Percentiles rank a stretch among this genome's conserved stretches.
phyloP scores from a whole-genome alignment of 176 grass and related monocot genomes.

The Oryza rufipogon region DNA sequence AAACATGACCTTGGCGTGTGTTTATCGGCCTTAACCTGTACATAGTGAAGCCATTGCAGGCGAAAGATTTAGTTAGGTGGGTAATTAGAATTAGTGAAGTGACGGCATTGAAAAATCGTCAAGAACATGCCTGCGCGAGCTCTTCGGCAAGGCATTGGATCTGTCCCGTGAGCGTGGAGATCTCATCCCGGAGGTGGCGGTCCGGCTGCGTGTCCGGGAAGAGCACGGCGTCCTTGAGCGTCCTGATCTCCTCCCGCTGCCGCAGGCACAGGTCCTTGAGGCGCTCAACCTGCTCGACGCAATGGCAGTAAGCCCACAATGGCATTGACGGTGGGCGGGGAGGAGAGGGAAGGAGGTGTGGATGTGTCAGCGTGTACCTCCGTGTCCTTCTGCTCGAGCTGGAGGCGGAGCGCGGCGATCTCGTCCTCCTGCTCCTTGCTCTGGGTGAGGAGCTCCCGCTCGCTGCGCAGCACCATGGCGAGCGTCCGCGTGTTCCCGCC shows the following conservation, averaged over 20 bases:
- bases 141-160: constrained; percentile 85
- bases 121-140: constrained; percentile 76
- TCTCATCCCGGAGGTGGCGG: constrained; percentile 77
- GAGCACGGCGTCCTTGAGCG: constrained; percentile 79
- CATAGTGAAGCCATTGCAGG: background rate
- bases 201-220: constrained; percentile 80
- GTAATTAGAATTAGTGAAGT: background rate
- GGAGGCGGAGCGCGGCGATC: constrained; percentile 67
- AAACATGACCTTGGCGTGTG: constrained; percentile 50
- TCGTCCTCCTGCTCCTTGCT: constrained; percentile 82
- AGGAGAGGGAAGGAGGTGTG: background rate
- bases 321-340: background rate
- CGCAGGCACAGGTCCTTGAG: constrained; percentile 85
- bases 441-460: constrained; percentile 87
- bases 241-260: constrained; percentile 92
- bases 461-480: constrained; percentile 87
- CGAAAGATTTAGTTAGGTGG: constrained; percentile 21
- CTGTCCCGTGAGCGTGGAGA: constrained; percentile 79
- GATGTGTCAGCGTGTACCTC: constrained; percentile 44
- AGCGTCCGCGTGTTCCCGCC: constrained; percentile 79
- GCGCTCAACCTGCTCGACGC: constrained; percentile 64
- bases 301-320: background rate
- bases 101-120: constrained; percentile 11
- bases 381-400: constrained; percentile 64
- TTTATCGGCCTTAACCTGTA: constrained; percentile 86